phyloP scores from a whole-genome alignment of 1,139 yeast genomes.

The Pichia sp. region DNA sequence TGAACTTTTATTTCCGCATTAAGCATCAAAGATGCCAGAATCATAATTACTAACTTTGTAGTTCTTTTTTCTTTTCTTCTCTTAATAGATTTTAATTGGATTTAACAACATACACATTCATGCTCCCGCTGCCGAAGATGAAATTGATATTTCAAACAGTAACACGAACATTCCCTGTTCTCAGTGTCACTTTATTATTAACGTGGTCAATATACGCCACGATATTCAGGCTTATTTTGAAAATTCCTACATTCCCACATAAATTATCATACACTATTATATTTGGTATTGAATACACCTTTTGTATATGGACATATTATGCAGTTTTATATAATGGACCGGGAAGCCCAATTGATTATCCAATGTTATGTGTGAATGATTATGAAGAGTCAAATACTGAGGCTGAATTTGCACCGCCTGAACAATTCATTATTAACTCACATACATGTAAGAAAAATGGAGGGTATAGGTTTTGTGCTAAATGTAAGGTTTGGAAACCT shows the following conservation, averaged over 20 bases:
- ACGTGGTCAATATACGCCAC: constrained; percentile 55
- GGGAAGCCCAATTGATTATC: constrained; percentile 7
- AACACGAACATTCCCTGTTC: constrained; percentile 53
- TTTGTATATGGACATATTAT: background rate
- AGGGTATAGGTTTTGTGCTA: constrained; percentile 54
- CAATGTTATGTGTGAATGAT: constrained; percentile 9
- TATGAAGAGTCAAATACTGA: constrained; percentile 21
- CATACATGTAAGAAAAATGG: constrained; percentile 39
- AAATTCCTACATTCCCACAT: background rate
- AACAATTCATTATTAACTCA: constrained; percentile 29
- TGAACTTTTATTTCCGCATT: background rate
- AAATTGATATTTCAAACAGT: constrained; percentile 28
- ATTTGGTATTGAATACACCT: too few relatives aligned
- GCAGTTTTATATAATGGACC: background rate
- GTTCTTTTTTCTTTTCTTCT: too few relatives aligned
- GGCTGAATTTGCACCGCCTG: constrained; percentile 34
- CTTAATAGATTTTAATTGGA: too few relatives aligned
- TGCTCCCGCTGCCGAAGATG: background rate
- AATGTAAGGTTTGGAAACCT: constrained; percentile 86
- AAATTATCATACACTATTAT: background rate
- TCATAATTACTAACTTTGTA: background rate
- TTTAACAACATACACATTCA: too few relatives aligned
- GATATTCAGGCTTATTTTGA: constrained; percentile 12
- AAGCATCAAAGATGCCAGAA: background rate
- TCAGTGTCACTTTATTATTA: constrained; percentile 43